Conservation (phyloP, 495 filamentous ascomycete species). For the Lichina pygmaea region DNA sequence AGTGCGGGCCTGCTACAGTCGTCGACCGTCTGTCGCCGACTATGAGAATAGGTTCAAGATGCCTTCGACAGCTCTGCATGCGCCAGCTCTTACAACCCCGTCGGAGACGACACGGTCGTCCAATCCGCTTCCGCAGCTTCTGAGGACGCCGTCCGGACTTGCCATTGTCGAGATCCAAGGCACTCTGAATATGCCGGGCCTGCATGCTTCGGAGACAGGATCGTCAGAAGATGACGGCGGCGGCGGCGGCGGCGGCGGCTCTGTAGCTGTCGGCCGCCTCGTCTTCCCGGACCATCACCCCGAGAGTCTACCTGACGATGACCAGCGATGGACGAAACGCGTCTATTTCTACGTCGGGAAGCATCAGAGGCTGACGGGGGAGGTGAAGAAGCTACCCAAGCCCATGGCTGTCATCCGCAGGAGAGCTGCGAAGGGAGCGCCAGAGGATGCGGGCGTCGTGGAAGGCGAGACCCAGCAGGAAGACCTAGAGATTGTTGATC, state of each 20-base stretch:
- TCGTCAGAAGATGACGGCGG: neutral
- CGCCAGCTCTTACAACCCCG: too few relatives aligned
- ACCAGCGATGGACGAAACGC: slow-evolving; percentile 53
- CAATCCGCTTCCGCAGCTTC: slow-evolving; percentile 51
- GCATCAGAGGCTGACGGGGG: slow-evolving; percentile 72
- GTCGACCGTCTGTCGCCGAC: too few relatives aligned
- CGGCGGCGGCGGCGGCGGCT: slow-evolving; percentile 15
- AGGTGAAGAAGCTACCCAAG: slow-evolving; percentile 60
- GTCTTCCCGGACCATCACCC: slow-evolving; percentile 48
- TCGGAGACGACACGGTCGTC: neutral
- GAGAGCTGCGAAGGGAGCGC: slow-evolving; percentile 5
- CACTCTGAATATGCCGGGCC: slow-evolving; percentile 39
- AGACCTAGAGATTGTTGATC: slow-evolving; percentile 51
- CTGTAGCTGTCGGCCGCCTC: slow-evolving; percentile 34
- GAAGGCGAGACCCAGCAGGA: slow-evolving; percentile 6
- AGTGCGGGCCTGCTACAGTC: too few relatives aligned
- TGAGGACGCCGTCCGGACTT: slow-evolving; percentile 57
- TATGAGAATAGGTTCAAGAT: too few relatives aligned
- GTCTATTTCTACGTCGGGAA: slow-evolving; percentile 71
- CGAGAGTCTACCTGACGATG: slow-evolving; percentile 16
- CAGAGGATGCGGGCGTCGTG: neutral
- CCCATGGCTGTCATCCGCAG: slow-evolving; percentile 53
- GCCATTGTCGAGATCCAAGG: slow-evolving; percentile 83
- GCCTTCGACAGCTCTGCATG: too few relatives aligned
- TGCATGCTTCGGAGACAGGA: slow-evolving; percentile 3